Evolutionary conservation across 352 stramenopile species (phyloP), one percentile per base, ranked within the genome.

Genomic region (Phytophthora agathidicida): DNA sequence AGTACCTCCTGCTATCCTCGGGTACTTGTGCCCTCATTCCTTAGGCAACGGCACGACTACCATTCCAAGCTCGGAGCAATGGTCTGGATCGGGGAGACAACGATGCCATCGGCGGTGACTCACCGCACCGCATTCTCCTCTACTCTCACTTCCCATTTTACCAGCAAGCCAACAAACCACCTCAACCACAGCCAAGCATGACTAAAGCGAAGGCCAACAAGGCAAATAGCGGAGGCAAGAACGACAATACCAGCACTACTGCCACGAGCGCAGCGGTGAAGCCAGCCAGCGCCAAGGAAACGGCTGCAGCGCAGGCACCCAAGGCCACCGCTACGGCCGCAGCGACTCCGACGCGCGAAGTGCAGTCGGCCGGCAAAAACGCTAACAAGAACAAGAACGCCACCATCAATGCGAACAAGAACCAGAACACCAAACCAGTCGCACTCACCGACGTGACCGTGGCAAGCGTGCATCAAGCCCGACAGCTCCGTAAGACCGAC

Each of bases 401-500:
- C 17, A 28, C 3, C 19, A 30, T 20, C 19, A 42, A 31, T n/a
- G 19, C 30, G 2, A 50, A 38, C 7, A 9, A 7, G 11, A 36
- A 5, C 17, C 30, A 52, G 28, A 30, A 27, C 4, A 5, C 36
- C 16, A 1, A 37, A 32, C 19, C 20, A 3, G 39, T 60, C n/a
- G 17, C 20, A 2, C 22, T 66, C 1, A 53, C 4, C 7, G 41
- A 62, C 2, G 38, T 68, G 50, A 53, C 42, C 23, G 11, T 28
- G 3, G 23, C 39, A 8, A 67, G 42, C 20, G 35, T 66, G 6
- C 48, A 67, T 17, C 58, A 19, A 36, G 50, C 59, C 8, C 51
- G 59, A 3, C 43, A 68, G 51, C 41, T 68, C 30, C 59, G 58
- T 0, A 56, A 67, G 42, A 37, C 23, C 9, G 58, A 67, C 35